phyloP scores from a whole-genome alignment of 2,329 filamentous ascomycete genomes.

The Colletotrichum camelliae region DNA sequence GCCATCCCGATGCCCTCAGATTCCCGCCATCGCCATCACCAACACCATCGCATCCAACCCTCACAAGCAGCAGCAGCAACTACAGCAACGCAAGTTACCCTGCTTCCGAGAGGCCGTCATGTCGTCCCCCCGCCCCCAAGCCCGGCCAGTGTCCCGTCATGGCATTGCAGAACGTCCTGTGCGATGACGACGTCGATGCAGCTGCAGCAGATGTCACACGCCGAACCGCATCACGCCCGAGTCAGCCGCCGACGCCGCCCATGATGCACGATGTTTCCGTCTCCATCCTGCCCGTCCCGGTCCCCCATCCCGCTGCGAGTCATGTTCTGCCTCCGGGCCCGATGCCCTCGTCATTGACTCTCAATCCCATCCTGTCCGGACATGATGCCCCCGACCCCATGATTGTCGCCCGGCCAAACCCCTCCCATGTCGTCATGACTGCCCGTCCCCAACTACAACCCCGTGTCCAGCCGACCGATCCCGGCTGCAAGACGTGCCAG shows the following conservation, averaged over 20 bases:
- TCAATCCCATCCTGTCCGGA: background rate
- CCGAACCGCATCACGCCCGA: conserved; percentile 4
- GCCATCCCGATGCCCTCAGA: conserved; percentile 3
- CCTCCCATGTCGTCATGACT: conserved; percentile 19
- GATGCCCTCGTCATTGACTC: background rate
- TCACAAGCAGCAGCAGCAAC: background rate
- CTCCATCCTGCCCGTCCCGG: background rate
- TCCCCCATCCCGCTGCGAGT: background rate
- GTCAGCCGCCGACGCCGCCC: conserved; percentile 16
- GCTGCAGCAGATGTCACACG: background rate
- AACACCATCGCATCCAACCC: conserved; percentile 13
- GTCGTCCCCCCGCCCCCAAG: conserved; percentile 1
- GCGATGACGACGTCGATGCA: background rate
- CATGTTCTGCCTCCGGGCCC: background rate
- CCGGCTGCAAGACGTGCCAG: conserved; percentile 19
- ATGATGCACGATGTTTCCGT: conserved; percentile 6
- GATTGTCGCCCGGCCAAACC: conserved; percentile 11
- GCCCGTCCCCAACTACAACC: conserved; percentile 10
- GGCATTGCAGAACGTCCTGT: conserved; percentile 20
- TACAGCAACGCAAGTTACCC: background rate
- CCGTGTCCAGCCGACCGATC: conserved; percentile 1
- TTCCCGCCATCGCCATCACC: conserved; percentile 17
- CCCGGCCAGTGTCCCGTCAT: conserved; percentile 17
- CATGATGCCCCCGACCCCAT: background rate
- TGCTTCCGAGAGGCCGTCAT: background rate